Percentiles rank a stretch among this genome's conserved stretches.
Conservation (phyloP, 345 rosid species). For the Erodium maritimum region DNA sequence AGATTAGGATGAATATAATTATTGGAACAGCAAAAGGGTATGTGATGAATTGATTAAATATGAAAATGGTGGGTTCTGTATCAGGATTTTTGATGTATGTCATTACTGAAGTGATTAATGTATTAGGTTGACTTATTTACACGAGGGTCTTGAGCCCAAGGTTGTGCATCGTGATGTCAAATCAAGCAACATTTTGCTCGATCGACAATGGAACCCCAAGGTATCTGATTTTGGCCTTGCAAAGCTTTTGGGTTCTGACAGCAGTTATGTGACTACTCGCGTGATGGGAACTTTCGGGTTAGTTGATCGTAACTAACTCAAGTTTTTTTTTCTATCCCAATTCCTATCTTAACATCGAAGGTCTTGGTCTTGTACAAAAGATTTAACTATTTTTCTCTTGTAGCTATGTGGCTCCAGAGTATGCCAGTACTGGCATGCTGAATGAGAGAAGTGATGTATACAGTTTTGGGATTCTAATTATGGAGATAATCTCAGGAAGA, state of each 20-base stretch:
- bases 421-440: constrained; percentile 97
- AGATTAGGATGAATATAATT: constrained; percentile 27
- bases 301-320: constrained; percentile 11
- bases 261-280: constrained; percentile 79
- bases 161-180: constrained; percentile 81
- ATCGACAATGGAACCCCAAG: constrained; percentile 73
- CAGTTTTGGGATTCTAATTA: constrained; percentile 86
- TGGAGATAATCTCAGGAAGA: constrained; percentile 91
- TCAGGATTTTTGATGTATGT: neutral
- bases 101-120: neutral
- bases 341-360: neutral
- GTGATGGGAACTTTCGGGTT: constrained; percentile 95
- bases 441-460: constrained; percentile 91
- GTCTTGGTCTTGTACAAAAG: neutral
- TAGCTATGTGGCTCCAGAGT: constrained; percentile 94
- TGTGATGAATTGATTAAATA: neutral
- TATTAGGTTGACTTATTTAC: constrained; percentile 56
- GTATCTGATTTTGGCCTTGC: constrained; percentile 89
- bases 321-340: neutral
- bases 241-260: constrained; percentile 73
- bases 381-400: neutral
- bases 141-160: constrained; percentile 82
- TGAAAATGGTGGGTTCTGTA: neutral
- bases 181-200: constrained; percentile 83
- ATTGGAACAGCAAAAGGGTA: constrained; percentile 35